Base-by-base conservation (phyloP, 2,329 filamentous ascomycete species). In the Fusarium incarnatum region DNA sequence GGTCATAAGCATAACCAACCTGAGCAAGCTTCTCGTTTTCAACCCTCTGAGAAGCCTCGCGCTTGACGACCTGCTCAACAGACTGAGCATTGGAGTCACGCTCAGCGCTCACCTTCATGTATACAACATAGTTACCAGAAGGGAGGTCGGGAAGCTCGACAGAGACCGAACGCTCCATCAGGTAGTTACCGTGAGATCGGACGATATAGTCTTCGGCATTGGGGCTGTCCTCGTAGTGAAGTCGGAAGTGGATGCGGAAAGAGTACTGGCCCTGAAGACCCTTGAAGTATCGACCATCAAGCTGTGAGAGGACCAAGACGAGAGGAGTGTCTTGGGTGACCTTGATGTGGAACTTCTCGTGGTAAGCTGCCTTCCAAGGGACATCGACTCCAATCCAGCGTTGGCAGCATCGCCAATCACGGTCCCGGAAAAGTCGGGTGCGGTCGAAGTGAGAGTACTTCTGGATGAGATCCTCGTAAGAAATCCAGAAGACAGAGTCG, bases 401-500 rank as follows among this genome's bases (percentile, higher is more conserved):
- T 56, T 87, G 85, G 18, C 84, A 85, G 53, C 86, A 83, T 45
- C 84, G 83, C 89, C 88, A 91, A 64, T 87, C 83, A 10, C 53
- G 59, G 22, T 88, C 85, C 27, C 85, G 81, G 77, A 91, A 91
- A 20, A 91, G 84, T 1, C 88, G 83, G 0, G 89, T 91, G 16
- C 88, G 83, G 73, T 91, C 88, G 56, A 91, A 86, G 68, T 85
- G 84, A 50, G 86, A 85, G 73, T 87, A 91, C 72, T 90, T 90
- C 67, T 85, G 84, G 15, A 91, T 83, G 55, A 91, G 81, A 71
- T 91, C 88, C 53, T 87, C 82, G 72, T 89, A 90, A 3, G 86
- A 83, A 62, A 90, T 89, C 88, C 88, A 90, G 73, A 90, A 90
- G 15, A 88, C 86, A 1, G 87, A 88, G 71, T 90, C 88, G 67